A percentile compares a stretch with the other conserved stretches of the same genome.
These are phyloP conservation scores for Zancudomyces culisetae DNA, from an alignment of 371 early-diverging fungal genomes.

Conservation along the genomic window DNA sequence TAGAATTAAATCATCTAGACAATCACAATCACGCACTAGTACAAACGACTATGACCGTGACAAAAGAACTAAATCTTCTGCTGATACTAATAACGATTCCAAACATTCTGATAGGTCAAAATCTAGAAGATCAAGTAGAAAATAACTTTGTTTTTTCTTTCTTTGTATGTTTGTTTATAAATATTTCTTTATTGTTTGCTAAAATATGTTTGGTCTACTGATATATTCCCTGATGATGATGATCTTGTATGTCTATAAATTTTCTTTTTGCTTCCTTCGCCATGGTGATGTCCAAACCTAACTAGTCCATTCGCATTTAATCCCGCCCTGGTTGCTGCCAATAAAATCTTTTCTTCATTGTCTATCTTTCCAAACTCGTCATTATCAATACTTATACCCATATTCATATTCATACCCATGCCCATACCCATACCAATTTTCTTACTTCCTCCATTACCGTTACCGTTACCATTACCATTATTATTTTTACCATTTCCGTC, in stretches of 20 bases:
- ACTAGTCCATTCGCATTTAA: no score
- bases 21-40: no score
- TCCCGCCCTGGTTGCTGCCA: not conserved
- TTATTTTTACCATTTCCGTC: not conserved
- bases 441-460: not conserved
- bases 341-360: not conserved
- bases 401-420: not conserved
- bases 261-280: not conserved
- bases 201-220: no score
- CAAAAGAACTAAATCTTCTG: not conserved
- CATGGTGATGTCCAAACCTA: no score
- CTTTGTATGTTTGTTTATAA: not conserved
- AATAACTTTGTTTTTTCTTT: not conserved
- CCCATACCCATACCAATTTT: not conserved
- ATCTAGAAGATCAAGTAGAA: not conserved
- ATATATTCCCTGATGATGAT: not conserved
- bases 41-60: no score
- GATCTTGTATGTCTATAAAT: not conserved
- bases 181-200: no score
- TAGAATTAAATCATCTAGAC: no score
- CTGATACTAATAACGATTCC: not conserved
- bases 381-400: not conserved
- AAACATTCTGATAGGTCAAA: not conserved
- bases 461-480: not conserved
- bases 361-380: not conserved